These are phyloP conservation scores for Populus davidiana DNA, from an alignment of 345 rosid species.

Conservation along the genomic window DNA sequence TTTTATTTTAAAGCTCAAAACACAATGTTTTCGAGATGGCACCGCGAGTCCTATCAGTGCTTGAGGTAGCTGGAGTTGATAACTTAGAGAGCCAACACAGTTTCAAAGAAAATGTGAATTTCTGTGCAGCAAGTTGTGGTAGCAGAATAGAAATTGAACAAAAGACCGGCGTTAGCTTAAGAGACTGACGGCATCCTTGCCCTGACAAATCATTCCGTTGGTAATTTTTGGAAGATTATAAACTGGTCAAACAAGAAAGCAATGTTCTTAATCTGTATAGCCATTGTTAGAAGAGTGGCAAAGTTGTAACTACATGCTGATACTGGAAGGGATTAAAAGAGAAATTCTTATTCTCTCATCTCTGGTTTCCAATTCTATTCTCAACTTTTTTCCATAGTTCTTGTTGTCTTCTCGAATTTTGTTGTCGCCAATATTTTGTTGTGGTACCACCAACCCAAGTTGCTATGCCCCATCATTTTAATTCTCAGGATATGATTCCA, in stretches of 20 bases:
- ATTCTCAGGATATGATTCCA: neutral
- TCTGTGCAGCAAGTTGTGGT: neutral
- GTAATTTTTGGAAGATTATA: slow-evolving; percentile 24
- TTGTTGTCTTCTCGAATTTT: neutral
- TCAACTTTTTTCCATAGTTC: neutral
- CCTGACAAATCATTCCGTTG: neutral
- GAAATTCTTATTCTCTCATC: neutral
- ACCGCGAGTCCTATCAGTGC: slow-evolving; percentile 55
- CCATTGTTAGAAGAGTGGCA: slow-evolving; percentile 15
- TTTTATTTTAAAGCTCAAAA: slow-evolving; percentile 66
- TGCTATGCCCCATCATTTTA: neutral
- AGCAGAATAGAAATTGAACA: slow-evolving; percentile 3
- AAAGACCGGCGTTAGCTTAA: neutral
- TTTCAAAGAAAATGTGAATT: neutral
- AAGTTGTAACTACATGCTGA: slow-evolving; percentile 11
- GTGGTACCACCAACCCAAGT: neutral
- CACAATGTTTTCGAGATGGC: slow-evolving; percentile 55
- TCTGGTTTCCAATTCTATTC: neutral
- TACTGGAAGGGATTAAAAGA: neutral
- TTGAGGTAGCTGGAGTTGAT: slow-evolving; percentile 7
- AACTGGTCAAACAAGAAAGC: slow-evolving; percentile 13
- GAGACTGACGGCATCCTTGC: neutral
- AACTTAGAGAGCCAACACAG: neutral
- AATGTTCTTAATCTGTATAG: slow-evolving; percentile 8
- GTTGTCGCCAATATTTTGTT: no score